phyloP scores from a whole-genome alignment of 768 basidiomycete genomes.

The Lepiota subincarnata region DNA sequence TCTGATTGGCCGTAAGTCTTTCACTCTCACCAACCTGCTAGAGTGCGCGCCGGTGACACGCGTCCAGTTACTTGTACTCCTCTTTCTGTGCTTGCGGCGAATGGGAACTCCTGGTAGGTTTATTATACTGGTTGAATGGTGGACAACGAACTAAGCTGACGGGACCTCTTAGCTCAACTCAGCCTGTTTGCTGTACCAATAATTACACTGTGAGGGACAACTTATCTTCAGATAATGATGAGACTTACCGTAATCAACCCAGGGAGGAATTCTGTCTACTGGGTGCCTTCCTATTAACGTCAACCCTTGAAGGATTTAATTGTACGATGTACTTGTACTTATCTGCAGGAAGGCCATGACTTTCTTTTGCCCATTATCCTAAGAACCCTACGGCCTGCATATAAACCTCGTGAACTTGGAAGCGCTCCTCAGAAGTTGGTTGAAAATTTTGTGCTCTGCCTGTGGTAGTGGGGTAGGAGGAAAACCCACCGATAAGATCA shows the following conservation, averaged over 20 bases:
- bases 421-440: no score
- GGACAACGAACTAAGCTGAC: not conserved
- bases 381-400: no score
- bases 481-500: no score
- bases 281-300: not conserved
- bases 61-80: conserved; percentile 3
- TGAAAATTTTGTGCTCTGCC: no score
- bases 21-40: not conserved
- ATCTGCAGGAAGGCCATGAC: no score
- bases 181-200: conserved; percentile 10
- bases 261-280: not conserved
- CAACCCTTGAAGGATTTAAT: no score
- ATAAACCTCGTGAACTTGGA: no score
- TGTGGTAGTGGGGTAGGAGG: no score
- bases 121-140: not conserved
- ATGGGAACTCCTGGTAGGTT: conserved; percentile 5
- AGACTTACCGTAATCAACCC: not conserved
- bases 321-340: no score
- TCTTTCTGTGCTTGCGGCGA: not conserved
- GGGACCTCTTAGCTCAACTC: not conserved
- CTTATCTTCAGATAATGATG: no score
- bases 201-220: conserved; percentile 2
- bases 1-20: conserved; percentile 9
- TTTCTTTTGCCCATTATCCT: no score
- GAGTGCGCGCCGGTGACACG: not conserved